Evolutionary conservation across 2,329 filamentous ascomycete genomes (phyloP), one percentile per base, ranked within the genome.

Genomic region (Phyllosticta ampelicida): DNA sequence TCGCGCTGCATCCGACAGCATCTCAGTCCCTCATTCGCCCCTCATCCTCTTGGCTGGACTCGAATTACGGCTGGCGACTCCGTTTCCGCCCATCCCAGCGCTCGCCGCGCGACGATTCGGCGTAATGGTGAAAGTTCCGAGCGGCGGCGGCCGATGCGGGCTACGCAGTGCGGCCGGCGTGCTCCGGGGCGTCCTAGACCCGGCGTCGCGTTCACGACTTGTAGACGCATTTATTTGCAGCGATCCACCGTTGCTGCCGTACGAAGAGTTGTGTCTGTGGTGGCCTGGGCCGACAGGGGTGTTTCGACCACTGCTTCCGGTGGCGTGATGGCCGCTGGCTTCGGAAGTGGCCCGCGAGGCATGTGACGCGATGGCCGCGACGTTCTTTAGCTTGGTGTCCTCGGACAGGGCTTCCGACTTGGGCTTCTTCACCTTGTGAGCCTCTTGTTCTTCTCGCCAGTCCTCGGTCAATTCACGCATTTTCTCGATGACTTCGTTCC

Each of bases 401-500:
- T 58, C 56, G 36, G 44, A 36, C 0, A 50, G 23, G 0, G 48
- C 10, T 1, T 16, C 11, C 9, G 48, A 51, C 2, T 3, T 16
- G 9, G 8, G 48, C 19, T 10, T 11, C 49, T 36, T 19, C 23
- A 21, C 55, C 29, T 53, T 20, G 51, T 51, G 8, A 26, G n/a
- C 26, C 1, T 44, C 56, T 44, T 58, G 56, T 20, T 58, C 56
- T 21, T 53, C 50, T 30, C 64, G 60, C 68, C 71, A 76, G 19
- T 73, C 72, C 44, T 66, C 67, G n/a, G 73, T 76, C 53, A 71
- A 69, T 36, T 68, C 62, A 28, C 73, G 64, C 30, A 85, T 72
- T 64, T 74, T 72, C 9, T 72, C 65, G 55, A 74, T 74, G 1
- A 84, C 79, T 19, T 78, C 72, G 1, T 75, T 68, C 60, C 76